Evolutionary conservation across 108 stramenopile genomes (phyloP).

Genomic region (Discostella stelligeroides): DNA sequence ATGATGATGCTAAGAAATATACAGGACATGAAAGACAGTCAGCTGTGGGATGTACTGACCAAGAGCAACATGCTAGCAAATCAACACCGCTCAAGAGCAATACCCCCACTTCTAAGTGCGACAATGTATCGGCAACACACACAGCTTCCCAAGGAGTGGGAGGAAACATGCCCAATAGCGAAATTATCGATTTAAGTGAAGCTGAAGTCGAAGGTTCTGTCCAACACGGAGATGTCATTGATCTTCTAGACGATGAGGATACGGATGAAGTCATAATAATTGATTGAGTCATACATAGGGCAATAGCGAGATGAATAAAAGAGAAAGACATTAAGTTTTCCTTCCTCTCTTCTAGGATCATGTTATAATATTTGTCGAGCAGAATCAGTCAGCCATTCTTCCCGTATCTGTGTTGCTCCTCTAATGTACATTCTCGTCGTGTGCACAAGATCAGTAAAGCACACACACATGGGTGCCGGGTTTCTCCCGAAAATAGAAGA

Average conservation of each 20-base stretch:
- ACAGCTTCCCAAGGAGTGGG: not conserved
- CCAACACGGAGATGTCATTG: not conserved
- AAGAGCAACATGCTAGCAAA: not conserved
- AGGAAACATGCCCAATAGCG: not conserved
- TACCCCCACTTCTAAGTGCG: not conserved
- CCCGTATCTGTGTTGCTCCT: slow-evolving; percentile 81
- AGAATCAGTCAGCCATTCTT: slow-evolving; percentile 77
- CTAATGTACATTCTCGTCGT: slow-evolving; percentile 85
- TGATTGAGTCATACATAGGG: not conserved
- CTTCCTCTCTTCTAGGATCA: not conserved
- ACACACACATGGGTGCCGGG: slow-evolving; percentile 91
- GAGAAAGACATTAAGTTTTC: not conserved
- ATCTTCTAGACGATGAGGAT: slow-evolving; percentile 3
- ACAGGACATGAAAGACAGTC: not conserved
- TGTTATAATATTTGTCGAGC: not conserved
- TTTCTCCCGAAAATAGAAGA: slow-evolving; percentile 91
- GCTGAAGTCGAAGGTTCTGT: not conserved
- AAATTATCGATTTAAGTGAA: slow-evolving; percentile 1
- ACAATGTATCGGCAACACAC: not conserved
- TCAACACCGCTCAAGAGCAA: not conserved
- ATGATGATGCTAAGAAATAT: too few species aligned
- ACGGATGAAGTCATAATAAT: not conserved
- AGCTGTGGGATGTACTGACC: not conserved
- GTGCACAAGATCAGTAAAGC: slow-evolving; percentile 90
- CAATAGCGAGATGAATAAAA: not conserved